phyloP scores from a whole-genome alignment of 202 grass and related monocot species.

The Setaria italica region DNA sequence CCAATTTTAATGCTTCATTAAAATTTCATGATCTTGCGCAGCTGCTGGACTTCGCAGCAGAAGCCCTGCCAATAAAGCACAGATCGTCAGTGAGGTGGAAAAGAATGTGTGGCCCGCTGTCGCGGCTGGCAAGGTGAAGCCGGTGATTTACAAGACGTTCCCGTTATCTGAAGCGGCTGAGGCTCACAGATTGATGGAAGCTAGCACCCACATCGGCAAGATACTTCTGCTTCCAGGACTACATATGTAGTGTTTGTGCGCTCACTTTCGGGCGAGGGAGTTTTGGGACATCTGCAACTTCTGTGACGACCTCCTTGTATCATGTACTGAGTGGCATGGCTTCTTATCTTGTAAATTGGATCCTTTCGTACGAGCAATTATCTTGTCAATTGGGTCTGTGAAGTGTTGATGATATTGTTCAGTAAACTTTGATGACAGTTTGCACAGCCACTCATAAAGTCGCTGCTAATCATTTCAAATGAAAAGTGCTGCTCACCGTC shows the following conservation, averaged over 20 bases:
- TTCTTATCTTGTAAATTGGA: neutral
- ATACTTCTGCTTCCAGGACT: slow-evolving; percentile 82
- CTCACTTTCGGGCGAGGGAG: neutral
- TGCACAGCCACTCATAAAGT: slow-evolving; percentile 21
- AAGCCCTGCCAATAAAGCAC: slow-evolving; percentile 67
- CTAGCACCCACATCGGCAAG: slow-evolving; percentile 82
- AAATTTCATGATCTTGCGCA: slow-evolving; percentile 33
- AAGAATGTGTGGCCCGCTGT: slow-evolving; percentile 87
- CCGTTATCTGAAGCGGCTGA: slow-evolving; percentile 76
- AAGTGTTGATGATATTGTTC: neutral
- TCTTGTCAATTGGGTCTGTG: neutral
- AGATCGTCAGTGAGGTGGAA: slow-evolving; percentile 84
- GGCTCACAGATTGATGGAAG: slow-evolving; percentile 83
- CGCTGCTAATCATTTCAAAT: neutral
- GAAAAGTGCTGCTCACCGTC: neutral
- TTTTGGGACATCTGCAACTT: neutral
- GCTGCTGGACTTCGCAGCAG: slow-evolving; percentile 79
- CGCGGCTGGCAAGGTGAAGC: slow-evolving; percentile 74
- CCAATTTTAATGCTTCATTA: neutral
- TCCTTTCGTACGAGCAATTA: neutral
- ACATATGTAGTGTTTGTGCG: neutral
- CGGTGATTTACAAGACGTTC: slow-evolving; percentile 74
- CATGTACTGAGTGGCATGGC: neutral
- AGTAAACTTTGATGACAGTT: neutral
- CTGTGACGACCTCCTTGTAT: neutral